Evolutionary conservation across 495 filamentous ascomycete genomes (phyloP), one percentile per base, ranked within the genome.

Genomic region (Aspergillus panamensis): DNA sequence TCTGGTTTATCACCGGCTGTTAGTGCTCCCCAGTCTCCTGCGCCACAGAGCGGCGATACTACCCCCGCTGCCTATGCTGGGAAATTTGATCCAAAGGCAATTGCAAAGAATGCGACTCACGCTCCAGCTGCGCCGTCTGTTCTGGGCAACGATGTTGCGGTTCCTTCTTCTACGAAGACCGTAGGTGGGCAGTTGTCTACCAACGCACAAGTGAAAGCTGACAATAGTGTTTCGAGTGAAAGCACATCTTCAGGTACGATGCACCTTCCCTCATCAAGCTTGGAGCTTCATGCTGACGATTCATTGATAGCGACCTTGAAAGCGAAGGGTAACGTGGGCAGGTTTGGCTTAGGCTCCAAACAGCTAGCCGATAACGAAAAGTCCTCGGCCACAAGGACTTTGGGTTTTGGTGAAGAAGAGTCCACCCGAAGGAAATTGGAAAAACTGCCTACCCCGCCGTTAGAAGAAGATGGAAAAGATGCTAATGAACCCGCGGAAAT

Each of bases 391-490:
- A 92, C 90, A 67, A 84, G 84, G 30, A 87, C 85, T 58, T 73
- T 96, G 25, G 88, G 90, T 53, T 88, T 97, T 62, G 91, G 86
- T 50, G 92, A 96, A 65, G 92, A 96, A 65, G 90, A 95, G 60
- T 84, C 83, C 39, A 87, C 86, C 5, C 84, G 89, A 59, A 90
- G 90, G 65, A 96, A 95, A 71, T 80, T 95, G 57, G 89, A 91
- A 78, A 89, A 87, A 74, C 84, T 94, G 56, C 92, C 91, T 49
- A 89, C 87, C 58, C 84, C 86, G 49, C 83, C 87, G 53, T 73
- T 84, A 45, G 84, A 84, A 45, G 84, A 84, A 60, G 84, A 83
- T 53, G 60, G 66, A 68, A 80, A 85, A 60, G 78, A 83, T 66
- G 80, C 79, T 59, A 78, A 81, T 65, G 81, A 85, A 70, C 74